Percentiles rank a stretch among this genome's conserved stretches.
Evolutionary conservation across 495 filamentous ascomycete species (phyloP).

Genomic region (Penicillium nucicola): DNA sequence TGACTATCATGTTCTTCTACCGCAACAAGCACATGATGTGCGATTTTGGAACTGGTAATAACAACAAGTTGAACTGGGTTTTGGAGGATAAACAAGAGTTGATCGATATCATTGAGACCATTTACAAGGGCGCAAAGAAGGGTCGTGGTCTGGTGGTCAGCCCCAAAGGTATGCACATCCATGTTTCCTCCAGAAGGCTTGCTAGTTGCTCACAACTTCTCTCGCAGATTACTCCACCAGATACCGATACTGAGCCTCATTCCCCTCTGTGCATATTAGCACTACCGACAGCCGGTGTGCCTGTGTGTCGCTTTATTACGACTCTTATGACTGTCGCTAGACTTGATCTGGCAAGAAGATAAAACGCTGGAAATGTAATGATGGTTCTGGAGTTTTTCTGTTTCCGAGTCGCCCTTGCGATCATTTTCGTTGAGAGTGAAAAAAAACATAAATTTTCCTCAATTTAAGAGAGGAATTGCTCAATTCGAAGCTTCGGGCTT

Average conservation of each 20-base stretch:
- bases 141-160: conserved; percentile 93
- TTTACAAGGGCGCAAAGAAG: conserved; percentile 97
- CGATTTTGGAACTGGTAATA: conserved; percentile 97
- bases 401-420: conserved; percentile 2
- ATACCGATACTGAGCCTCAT: conserved; percentile 63
- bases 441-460: background rate
- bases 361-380: conserved; percentile 3
- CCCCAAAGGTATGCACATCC: conserved; percentile 62
- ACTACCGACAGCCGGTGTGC: background rate
- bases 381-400: conserved; percentile 2
- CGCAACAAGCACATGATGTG: conserved; percentile 99
- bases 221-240: conserved; percentile 72
- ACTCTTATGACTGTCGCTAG: conserved; percentile 15
- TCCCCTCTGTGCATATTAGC: background rate
- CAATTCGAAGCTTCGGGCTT: background rate
- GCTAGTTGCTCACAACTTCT: conserved; percentile 13
- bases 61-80: conserved; percentile 97
- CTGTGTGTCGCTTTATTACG: conserved; percentile 10
- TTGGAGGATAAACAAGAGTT: conserved; percentile 98
- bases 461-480: background rate
- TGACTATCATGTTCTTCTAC: conserved; percentile 89
- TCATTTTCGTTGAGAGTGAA: background rate
- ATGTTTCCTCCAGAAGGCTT: background rate
- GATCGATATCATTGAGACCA: conserved; percentile 97
- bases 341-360: conserved; percentile 1